phyloP scores from a whole-genome alignment of 1,139 yeast genomes.

The Scheffersomyces quercinus region DNA sequence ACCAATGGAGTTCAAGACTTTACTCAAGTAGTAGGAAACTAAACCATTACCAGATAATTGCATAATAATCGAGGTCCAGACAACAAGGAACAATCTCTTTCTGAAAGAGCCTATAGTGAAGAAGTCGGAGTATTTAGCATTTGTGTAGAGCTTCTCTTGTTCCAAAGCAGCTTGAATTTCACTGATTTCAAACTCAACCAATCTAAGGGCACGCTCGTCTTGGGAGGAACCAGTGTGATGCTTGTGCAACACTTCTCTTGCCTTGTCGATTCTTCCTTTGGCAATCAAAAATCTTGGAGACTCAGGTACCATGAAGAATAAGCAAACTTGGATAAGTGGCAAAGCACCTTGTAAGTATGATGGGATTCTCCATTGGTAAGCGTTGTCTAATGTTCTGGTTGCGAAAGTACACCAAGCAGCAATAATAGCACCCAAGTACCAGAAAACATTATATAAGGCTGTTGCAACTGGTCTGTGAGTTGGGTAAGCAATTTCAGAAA shows the following conservation, averaged over 20 bases:
- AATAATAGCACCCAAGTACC: constrained; percentile 48
- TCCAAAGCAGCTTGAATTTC: constrained; percentile 46
- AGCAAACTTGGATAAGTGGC: constrained; percentile 28
- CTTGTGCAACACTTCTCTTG: constrained; percentile 34
- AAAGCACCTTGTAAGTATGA: constrained; percentile 44
- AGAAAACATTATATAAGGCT: constrained; percentile 47
- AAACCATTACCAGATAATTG: constrained; percentile 56
- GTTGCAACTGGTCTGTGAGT: constrained; percentile 49
- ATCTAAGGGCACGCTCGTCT: constrained; percentile 28
- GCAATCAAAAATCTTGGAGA: constrained; percentile 47
- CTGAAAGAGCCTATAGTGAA: constrained; percentile 37
- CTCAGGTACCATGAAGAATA: constrained; percentile 43
- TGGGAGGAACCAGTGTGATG: constrained; percentile 40
- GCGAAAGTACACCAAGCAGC: constrained; percentile 60
- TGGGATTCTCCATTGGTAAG: constrained; percentile 47
- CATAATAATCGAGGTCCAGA: constrained; percentile 38
- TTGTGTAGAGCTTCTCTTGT: constrained; percentile 27
- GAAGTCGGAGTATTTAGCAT: constrained; percentile 35
- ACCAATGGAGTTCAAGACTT: constrained; percentile 51
- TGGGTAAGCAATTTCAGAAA: constrained; percentile 48
- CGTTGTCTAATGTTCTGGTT: constrained; percentile 30
- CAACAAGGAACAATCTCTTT: constrained; percentile 41
- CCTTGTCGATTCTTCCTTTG: constrained; percentile 37
- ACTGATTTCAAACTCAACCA: constrained; percentile 45
- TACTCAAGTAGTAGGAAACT: constrained; percentile 50